These are phyloP conservation scores for Incumbomyces delicatus DNA, from an alignment of 2,329 filamentous ascomycete species.

Conservation along the genomic window DNA sequence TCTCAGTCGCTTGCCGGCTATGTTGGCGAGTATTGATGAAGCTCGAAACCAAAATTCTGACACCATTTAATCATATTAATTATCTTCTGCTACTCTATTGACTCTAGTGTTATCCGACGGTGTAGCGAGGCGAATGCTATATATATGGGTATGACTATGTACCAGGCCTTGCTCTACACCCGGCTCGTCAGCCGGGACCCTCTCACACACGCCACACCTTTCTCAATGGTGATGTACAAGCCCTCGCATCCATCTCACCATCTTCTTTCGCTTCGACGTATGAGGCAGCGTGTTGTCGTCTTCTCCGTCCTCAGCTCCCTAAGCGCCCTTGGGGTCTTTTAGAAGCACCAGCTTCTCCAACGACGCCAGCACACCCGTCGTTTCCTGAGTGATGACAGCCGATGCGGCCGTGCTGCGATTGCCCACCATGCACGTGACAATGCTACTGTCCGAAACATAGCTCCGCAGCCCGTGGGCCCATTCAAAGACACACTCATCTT, in stretches of 20 bases:
- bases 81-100: no score
- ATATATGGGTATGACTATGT: no score
- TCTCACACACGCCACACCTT: no score
- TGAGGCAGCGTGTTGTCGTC: not conserved
- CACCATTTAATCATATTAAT: no score
- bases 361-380: slow-evolving; percentile 36
- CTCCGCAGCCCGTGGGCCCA: slow-evolving; percentile 76
- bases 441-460: slow-evolving; percentile 51
- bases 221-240: slow-evolving; percentile 1
- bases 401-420: slow-evolving; percentile 80
- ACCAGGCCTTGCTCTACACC: no score
- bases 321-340: not conserved
- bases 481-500: slow-evolving; percentile 86
- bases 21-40: not conserved
- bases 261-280: slow-evolving; percentile 3
- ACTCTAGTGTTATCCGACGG: no score
- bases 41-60: no score
- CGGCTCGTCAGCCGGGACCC: no score
- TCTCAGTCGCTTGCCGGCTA: no score
- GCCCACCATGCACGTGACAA: slow-evolving; percentile 78
- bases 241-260: slow-evolving; percentile 5
- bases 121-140: no score
- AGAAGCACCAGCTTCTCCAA: slow-evolving; percentile 3
- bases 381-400: slow-evolving; percentile 78
- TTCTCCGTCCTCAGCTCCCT: slow-evolving; percentile 1